phyloP scores from a whole-genome alignment of 345 rosid species.

The Syzygium jambos region DNA sequence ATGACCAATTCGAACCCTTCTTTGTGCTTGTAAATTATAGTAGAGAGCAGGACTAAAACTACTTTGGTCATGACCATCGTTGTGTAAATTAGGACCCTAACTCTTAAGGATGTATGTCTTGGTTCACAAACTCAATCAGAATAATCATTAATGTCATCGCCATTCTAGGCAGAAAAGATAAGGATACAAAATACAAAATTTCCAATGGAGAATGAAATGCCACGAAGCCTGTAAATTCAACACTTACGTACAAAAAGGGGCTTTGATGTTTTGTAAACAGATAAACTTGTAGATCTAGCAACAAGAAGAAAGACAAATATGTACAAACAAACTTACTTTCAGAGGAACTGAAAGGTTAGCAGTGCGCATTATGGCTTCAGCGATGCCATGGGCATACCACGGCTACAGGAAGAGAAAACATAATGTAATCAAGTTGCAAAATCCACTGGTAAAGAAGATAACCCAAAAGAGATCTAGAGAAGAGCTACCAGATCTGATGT shows the following conservation, averaged over 20 bases:
- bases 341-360: constrained; percentile 84
- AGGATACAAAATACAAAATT: not conserved
- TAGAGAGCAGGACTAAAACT: not conserved
- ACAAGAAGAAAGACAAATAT: not conserved
- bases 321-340: constrained; percentile 34
- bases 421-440: not conserved
- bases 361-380: constrained; percentile 90
- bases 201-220: not conserved
- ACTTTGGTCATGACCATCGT: not conserved
- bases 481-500: not conserved
- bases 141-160: not conserved
- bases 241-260: not conserved
- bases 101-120: not conserved
- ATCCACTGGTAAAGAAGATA: not conserved
- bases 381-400: constrained; percentile 98
- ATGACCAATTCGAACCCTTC: not conserved
- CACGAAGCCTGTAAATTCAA: not conserved
- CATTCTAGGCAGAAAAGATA: not conserved
- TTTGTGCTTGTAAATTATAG: not conserved
- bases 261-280: not conserved
- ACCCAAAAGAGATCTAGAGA: not conserved
- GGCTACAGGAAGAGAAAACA: constrained; percentile 31
- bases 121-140: not conserved
- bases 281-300: not conserved
- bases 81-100: not conserved